Base-by-base conservation (phyloP, 129 eudicot species). In the Escallonia rubra region DNA sequence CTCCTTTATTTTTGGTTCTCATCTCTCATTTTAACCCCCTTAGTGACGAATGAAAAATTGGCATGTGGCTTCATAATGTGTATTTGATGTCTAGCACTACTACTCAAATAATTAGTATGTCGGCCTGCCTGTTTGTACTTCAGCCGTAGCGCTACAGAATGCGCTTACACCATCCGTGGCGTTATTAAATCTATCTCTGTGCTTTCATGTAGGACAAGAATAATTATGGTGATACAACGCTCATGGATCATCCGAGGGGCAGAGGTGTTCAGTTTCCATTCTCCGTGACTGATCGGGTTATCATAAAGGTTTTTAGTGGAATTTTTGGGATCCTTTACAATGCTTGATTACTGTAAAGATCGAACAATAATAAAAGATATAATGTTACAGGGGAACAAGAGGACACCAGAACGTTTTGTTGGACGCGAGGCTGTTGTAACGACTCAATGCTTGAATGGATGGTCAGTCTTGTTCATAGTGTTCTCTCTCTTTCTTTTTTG, bases 191-290 rank as follows among this genome's bases (percentile, higher is more conserved):
- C 39, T 46, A 23, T 73, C 41, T 11, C 60, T 66, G 4, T 48
- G 52, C 70, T 55, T 59, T 70, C 66, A 47, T 74, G 67, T 63
- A 91, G 97, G 93, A 79, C 43, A 87, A 65, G 74, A 81, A 81
- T 47, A 56, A 63, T 57, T 76, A 63, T 76, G 85, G 88, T 58
- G 97, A 83, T 75, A 56, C 68, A 63, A 10, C 79, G 38, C 61
- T 59, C 49, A 14, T 23, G 40, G 98, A 92, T 69, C 82, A 71
- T 14, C 75, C 80, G 10, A 81, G 95, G 68, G 87, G 83, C 61
- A 85, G 82, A 72, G 98, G 98, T 41, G 98, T 88, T 61, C 98
- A 92, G 64, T 92, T 88, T 74, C 98, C 98, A 23, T 92, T 88
- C 71, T 70, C 55, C 10, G 86, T 92, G 51, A 73, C 87, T 43